Percentiles rank a stretch among this genome's conserved stretches.
These are phyloP conservation scores for Fraxinus greggii DNA, from an alignment of 305 asterid genomes.

Conservation along the genomic window DNA sequence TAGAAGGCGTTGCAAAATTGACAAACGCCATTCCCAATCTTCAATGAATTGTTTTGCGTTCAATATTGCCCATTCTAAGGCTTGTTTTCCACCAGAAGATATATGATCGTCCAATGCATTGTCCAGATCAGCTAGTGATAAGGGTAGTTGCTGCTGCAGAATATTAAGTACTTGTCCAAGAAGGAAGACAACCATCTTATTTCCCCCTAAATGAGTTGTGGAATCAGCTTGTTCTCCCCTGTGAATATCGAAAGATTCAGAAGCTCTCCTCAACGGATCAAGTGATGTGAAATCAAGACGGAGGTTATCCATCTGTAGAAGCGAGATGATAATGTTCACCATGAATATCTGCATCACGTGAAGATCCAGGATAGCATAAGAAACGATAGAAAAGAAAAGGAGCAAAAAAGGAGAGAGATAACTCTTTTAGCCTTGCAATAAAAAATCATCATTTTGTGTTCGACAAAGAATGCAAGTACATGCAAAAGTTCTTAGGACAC, in stretches of 20 bases:
- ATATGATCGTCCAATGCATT: conserved; percentile 46
- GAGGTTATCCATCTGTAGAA: conserved; percentile 82
- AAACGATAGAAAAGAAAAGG: conserved; percentile 18
- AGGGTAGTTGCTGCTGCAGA: conserved; percentile 75
- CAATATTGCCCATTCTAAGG: conserved; percentile 82
- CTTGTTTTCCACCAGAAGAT: conserved; percentile 74
- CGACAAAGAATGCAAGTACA: not conserved
- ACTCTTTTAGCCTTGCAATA: not conserved
- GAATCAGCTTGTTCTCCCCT: conserved; percentile 47
- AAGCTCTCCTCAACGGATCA: conserved; percentile 48
- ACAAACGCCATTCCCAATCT: conserved; percentile 99
- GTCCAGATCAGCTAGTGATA: conserved; percentile 61
- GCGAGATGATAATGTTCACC: conserved; percentile 85
- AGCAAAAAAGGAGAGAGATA: conserved; percentile 7
- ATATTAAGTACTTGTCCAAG: conserved; percentile 69
- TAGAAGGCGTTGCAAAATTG: conserved; percentile 84
- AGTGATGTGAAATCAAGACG: conserved; percentile 49
- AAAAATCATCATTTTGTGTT: not conserved
- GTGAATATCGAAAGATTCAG: conserved; percentile 43
- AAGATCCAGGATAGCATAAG: conserved; percentile 29
- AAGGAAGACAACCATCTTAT: conserved; percentile 73
- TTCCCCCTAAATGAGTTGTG: conserved; percentile 56
- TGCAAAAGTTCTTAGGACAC: not conserved
- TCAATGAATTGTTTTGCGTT: conserved; percentile 77
- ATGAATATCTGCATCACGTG: conserved; percentile 71